phyloP scores from a whole-genome alignment of 768 basidiomycete genomes.

The Lentinula edodes region DNA sequence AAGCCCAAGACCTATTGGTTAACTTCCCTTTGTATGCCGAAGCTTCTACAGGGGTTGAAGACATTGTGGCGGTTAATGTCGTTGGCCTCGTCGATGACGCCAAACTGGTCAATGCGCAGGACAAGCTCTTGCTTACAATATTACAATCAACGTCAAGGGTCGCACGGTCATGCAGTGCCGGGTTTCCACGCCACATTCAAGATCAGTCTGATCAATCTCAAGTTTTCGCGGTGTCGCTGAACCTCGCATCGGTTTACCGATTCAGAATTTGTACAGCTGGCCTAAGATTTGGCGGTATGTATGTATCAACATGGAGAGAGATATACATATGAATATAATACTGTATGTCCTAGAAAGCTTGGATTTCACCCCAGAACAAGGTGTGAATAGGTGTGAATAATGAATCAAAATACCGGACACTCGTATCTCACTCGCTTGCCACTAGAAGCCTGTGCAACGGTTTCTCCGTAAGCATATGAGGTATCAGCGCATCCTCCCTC shows the following conservation, averaged over 20 bases:
- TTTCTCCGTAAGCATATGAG: not conserved
- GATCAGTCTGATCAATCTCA: too few species aligned
- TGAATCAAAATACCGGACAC: too few species aligned
- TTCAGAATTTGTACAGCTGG: too few species aligned
- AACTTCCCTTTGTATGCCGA: not conserved
- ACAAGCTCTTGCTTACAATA: not conserved
- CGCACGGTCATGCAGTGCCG: not conserved
- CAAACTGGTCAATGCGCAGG: conserved; percentile 6
- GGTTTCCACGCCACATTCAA: not conserved
- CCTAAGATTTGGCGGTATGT: too few species aligned
- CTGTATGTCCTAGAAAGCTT: too few species aligned
- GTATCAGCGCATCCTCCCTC: not conserved
- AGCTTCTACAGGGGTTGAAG: not conserved
- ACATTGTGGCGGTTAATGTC: not conserved
- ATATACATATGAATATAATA: too few species aligned
- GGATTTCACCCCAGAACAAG: too few species aligned
- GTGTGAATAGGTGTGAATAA: too few species aligned
- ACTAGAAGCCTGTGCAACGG: not conserved
- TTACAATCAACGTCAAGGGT: not conserved
- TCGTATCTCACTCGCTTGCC: not conserved
- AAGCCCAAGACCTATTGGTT: conserved; percentile 4
- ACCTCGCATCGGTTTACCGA: too few species aligned
- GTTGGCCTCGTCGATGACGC: conserved; percentile 2
- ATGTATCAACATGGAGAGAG: too few species aligned
- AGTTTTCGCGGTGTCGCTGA: too few species aligned